Conservation (phyloP, 257 asterid species). For the Solanum boliviense region DNA sequence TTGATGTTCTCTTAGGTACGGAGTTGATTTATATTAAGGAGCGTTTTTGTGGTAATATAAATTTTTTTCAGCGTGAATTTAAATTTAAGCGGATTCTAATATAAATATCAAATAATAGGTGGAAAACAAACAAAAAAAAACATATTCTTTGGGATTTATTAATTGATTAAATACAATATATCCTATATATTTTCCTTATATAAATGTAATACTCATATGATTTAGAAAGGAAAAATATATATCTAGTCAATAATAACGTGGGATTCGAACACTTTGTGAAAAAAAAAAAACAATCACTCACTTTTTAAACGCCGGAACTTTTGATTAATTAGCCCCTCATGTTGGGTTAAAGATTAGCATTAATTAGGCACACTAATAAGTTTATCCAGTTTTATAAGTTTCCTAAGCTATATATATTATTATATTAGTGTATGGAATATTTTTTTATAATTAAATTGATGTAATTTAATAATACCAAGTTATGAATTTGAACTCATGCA, state of each 20-base stretch:
- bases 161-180: not conserved
- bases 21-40: not conserved
- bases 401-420: not conserved
- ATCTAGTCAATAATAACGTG: not conserved
- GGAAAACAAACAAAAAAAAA: not conserved
- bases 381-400: not conserved
- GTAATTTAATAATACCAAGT: not conserved
- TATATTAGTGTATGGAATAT: not conserved
- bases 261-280: rapidly evolving
- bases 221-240: not conserved
- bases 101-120: not conserved
- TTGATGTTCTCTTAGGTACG: not conserved
- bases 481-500: not conserved
- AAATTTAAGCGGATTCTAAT: not conserved
- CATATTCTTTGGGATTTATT: not conserved
- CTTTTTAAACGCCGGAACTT: conserved; percentile 3
- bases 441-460: not conserved
- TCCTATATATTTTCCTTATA: not conserved
- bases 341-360: not conserved
- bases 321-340: conserved; percentile 8
- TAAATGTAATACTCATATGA: not conserved
- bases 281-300: not conserved
- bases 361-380: not conserved
- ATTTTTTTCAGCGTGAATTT: rapidly evolving
- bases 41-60: rapidly evolving